These are phyloP conservation scores for Penicillium tannophilum DNA, from an alignment of 495 filamentous ascomycete genomes.

Conservation along the genomic window DNA sequence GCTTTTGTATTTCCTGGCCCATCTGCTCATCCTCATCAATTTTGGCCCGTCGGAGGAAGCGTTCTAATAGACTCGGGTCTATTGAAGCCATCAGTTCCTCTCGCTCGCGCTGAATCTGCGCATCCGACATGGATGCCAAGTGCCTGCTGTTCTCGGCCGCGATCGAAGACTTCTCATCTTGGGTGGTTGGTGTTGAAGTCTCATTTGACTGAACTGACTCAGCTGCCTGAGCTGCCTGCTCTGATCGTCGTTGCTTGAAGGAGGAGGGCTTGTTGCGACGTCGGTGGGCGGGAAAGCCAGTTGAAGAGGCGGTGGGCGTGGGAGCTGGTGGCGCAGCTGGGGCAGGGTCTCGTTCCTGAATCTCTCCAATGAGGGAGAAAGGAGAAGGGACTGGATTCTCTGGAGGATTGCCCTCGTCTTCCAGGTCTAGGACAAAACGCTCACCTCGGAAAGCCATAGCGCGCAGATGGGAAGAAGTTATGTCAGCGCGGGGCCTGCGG, in stretches of 20 bases:
- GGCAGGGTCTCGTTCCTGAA: slow-evolving; percentile 68
- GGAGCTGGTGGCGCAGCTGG: slow-evolving; percentile 60
- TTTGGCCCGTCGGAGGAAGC: slow-evolving; percentile 75
- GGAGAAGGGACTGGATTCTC: slow-evolving; percentile 28
- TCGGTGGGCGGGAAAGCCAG: slow-evolving; percentile 87
- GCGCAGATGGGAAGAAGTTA: slow-evolving; percentile 27
- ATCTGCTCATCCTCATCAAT: slow-evolving; percentile 60
- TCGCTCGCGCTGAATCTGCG: slow-evolving; percentile 76
- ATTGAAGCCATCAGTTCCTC: slow-evolving; percentile 71
- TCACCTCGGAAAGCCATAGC: slow-evolving; percentile 62
- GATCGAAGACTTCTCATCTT: slow-evolving; percentile 65
- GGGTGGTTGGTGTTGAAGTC: slow-evolving; percentile 14
- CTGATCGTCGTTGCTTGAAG: slow-evolving; percentile 71
- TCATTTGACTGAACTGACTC: not conserved
- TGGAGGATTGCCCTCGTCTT: slow-evolving; percentile 34
- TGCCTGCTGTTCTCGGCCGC: slow-evolving; percentile 77
- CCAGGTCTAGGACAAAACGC: slow-evolving; percentile 59
- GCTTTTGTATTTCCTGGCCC: not conserved
- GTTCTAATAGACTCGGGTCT: slow-evolving; percentile 70
- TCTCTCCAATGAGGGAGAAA: slow-evolving; percentile 67
- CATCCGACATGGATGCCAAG: slow-evolving; percentile 75
- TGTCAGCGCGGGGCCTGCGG: slow-evolving; percentile 41
- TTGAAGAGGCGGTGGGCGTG: slow-evolving; percentile 47
- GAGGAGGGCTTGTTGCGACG: slow-evolving; percentile 70
- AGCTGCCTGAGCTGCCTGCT: slow-evolving; percentile 7